Base-by-base conservation (phyloP, 163 green algal genomes). In the Coccomyxa subellipsoidea region DNA sequence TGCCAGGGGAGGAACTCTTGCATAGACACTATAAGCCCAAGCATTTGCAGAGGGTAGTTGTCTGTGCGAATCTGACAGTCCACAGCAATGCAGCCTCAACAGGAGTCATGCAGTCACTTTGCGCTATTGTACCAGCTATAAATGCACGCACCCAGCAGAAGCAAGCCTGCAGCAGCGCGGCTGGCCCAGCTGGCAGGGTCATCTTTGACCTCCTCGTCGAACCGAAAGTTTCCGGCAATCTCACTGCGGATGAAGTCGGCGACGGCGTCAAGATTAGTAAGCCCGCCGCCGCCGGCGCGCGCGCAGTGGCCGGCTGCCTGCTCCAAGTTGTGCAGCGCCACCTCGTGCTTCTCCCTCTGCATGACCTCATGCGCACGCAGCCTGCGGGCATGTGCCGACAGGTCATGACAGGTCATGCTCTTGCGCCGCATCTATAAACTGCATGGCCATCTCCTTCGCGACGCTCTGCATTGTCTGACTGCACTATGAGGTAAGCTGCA, bases 361-460 rank as follows among this genome's bases (percentile, higher is more conserved):
- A 73, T 73, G 29, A n/a, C 66, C n/a, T 73, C 66, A 73, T 73
- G 66, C 27, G 66, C 66, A 18, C 66, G 66, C 66, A 73, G n/a
- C 66, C 66, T 73, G 66, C 66, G n/a, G 8, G 6, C 66, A 32
- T 36, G 2, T 73, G 8, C 1, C 66, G 32, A 36, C 1, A 36
- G 3, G 47, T 59, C 47, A 59, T 6, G n/a, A n/a, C n/a, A n/a
- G n/a, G n/a, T n/a, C n/a, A n/a, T n/a, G n/a, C n/a, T n/a, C n/a
- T n/a, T n/a, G n/a, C n/a, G n/a, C n/a, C n/a, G n/a, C n/a, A n/a
- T n/a, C n/a, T n/a, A n/a, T n/a, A n/a, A n/a, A n/a, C n/a, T n/a
- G n/a, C n/a, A n/a, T n/a, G n/a, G n/a, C n/a, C n/a, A n/a, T n/a
- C n/a, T n/a, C n/a, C n/a, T n/a, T n/a, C n/a, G n/a, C n/a, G n/a